Evolutionary conservation across 305 asterid species (phyloP).

Genomic region (Ilex paraguariensis): DNA sequence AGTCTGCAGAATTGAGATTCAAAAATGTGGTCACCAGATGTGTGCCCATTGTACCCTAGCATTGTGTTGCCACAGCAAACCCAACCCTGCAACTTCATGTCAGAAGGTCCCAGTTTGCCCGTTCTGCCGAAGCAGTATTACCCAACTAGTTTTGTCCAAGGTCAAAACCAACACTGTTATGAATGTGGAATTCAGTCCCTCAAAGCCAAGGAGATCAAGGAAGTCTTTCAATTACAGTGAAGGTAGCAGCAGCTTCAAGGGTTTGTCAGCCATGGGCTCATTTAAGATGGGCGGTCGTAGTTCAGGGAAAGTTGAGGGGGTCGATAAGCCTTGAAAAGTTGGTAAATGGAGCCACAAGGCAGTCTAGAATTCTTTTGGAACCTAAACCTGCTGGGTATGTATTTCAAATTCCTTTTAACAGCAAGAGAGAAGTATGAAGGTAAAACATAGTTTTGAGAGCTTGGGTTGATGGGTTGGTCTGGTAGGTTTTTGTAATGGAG

Average conservation of each 20-base stretch:
- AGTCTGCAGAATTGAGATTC: constrained; percentile 62
- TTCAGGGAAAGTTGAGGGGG: constrained; percentile 32
- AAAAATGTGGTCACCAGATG: constrained; percentile 75
- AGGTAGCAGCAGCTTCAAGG: constrained; percentile 60
- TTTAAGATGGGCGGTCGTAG: constrained; percentile 43
- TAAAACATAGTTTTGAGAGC: no score
- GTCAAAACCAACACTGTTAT: constrained; percentile 28
- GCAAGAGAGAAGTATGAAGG: no score
- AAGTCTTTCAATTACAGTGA: constrained; percentile 40
- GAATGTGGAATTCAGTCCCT: constrained; percentile 35
- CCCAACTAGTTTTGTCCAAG: constrained; percentile 45
- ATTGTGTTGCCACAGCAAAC: constrained; percentile 68
- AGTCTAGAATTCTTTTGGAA: no score
- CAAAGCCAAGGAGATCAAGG: constrained; percentile 40
- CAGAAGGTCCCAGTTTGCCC: constrained; percentile 66
- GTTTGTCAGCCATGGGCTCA: constrained; percentile 53
- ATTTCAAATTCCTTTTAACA: no score
- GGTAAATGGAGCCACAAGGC: neutral
- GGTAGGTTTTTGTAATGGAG: no score
- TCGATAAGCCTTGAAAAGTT: constrained; percentile 29
- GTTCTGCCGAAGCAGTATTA: constrained; percentile 68
- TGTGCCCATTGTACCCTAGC: constrained; percentile 76
- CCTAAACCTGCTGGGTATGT: no score
- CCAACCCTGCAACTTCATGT: constrained; percentile 31
- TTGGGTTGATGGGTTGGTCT: no score